Evolutionary conservation across 495 filamentous ascomycete genomes (phyloP).

Genomic region (Viridothelium virens): DNA sequence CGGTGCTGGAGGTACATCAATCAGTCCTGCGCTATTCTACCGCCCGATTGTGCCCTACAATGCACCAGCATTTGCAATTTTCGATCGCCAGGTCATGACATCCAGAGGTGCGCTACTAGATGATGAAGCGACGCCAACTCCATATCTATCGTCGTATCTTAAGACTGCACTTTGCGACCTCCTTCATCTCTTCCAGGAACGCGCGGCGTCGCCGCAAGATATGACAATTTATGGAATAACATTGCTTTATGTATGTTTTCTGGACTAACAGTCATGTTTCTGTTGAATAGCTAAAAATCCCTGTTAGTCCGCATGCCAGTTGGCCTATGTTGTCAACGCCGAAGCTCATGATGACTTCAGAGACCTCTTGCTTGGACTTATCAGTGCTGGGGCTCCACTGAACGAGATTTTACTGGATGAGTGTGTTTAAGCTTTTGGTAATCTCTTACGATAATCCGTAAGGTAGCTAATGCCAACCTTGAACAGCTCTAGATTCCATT

Average conservation of each 20-base stretch:
- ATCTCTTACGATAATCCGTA: neutral
- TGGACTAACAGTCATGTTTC: neutral
- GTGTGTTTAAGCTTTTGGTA: neutral
- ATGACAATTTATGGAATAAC: neutral
- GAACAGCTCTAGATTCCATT: neutral
- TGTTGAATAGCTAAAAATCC: neutral
- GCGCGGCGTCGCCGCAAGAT: neutral
- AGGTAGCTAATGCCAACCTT: neutral
- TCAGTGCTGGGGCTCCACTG: neutral
- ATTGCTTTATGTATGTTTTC: neutral
- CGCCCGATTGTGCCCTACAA: neutral
- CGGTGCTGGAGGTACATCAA: neutral
- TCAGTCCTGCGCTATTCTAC: neutral
- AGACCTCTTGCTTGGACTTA: neutral
- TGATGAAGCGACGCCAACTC: neutral
- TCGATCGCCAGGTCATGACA: neutral
- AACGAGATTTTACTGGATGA: neutral
- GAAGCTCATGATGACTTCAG: neutral
- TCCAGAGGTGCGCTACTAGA: neutral
- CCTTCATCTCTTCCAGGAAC: neutral
- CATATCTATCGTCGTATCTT: neutral
- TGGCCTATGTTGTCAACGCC: neutral
- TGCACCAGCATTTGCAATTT: neutral
- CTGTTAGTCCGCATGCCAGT: neutral
- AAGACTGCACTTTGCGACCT: neutral